phyloP scores from a whole-genome alignment of 2,329 filamentous ascomycete genomes.

The Boeremia exigua region DNA sequence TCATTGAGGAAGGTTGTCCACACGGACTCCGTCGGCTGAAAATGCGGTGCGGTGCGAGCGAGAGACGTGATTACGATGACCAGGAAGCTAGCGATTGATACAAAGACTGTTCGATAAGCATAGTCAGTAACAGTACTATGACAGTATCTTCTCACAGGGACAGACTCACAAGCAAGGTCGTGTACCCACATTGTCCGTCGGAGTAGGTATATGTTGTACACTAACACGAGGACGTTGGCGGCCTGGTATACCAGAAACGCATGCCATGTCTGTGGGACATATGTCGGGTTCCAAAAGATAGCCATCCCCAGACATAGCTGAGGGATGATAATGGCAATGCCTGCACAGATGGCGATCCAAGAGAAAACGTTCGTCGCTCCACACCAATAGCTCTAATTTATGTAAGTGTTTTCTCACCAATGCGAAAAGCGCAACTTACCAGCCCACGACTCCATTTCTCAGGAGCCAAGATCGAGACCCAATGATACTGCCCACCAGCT shows the following conservation, averaged over 20 bases:
- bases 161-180: constrained; percentile 22
- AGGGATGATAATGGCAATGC: constrained; percentile 25
- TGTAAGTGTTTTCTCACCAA: neutral
- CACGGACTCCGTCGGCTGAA: constrained; percentile 42
- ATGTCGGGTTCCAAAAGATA: constrained; percentile 15
- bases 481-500: constrained; percentile 31
- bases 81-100: constrained; percentile 47
- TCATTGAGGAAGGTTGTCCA: constrained; percentile 55
- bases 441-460: constrained; percentile 25
- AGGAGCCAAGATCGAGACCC: constrained; percentile 51
- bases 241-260: constrained; percentile 23
- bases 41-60: constrained; percentile 45
- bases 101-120: constrained; percentile 7
- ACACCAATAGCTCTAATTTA: constrained; percentile 21
- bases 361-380: constrained; percentile 25
- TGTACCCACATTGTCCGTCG: constrained; percentile 28
- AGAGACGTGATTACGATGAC: constrained; percentile 56
- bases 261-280: constrained; percentile 22
- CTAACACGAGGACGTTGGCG: constrained; percentile 15
- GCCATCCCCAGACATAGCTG: constrained; percentile 20
- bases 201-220: constrained; percentile 24
- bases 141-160: neutral
- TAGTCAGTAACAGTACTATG: neutral
- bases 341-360: constrained; percentile 23
- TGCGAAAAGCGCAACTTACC: constrained; percentile 2